Percentiles rank a stretch among this genome's conserved stretches.
phyloP scores from a whole-genome alignment of 441 rosid species.

The Adansonia rubrostipa region DNA sequence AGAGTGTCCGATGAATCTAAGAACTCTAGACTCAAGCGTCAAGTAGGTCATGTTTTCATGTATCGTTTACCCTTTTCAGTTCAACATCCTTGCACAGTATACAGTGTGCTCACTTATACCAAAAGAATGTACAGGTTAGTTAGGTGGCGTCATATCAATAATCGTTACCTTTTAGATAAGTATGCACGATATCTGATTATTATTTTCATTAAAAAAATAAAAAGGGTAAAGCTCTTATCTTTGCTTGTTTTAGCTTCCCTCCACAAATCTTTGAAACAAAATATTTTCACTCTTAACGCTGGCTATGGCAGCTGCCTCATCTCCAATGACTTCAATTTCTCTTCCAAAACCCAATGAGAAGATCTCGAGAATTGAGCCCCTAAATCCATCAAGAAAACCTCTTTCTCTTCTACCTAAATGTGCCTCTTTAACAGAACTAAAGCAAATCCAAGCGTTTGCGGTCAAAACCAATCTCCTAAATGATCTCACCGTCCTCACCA shows the following conservation, averaged over 20 bases:
- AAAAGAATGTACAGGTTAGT: not conserved
- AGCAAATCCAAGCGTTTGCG: conserved; percentile 71
- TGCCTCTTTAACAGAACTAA: conserved; percentile 55
- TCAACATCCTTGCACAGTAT: not conserved
- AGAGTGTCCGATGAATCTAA: conserved; percentile 20
- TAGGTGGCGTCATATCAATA: conserved; percentile 1
- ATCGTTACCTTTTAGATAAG: not conserved
- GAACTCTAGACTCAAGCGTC: not conserved
- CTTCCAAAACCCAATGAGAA: conserved; percentile 23
- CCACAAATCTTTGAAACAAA: conserved; percentile 29
- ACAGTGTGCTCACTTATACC: not conserved
- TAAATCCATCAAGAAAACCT: conserved; percentile 33
- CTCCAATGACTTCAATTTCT: conserved; percentile 29
- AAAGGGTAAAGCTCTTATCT: conserved; percentile 10
- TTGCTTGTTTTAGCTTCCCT: conserved; percentile 35
- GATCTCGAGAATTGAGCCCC: conserved; percentile 14
- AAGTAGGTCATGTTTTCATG: not conserved
- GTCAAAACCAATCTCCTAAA: conserved; percentile 64
- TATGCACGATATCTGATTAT: not conserved
- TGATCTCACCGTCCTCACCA: conserved; percentile 47
- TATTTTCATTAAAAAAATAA: not conserved
- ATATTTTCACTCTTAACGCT: conserved; percentile 12
- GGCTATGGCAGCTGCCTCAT: conserved; percentile 47
- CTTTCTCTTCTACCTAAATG: conserved; percentile 53
- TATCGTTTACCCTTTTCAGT: not conserved